These are phyloP conservation scores for Hibiscus tridactylites DNA, from an alignment of 345 rosid genomes.

Conservation along the genomic window DNA sequence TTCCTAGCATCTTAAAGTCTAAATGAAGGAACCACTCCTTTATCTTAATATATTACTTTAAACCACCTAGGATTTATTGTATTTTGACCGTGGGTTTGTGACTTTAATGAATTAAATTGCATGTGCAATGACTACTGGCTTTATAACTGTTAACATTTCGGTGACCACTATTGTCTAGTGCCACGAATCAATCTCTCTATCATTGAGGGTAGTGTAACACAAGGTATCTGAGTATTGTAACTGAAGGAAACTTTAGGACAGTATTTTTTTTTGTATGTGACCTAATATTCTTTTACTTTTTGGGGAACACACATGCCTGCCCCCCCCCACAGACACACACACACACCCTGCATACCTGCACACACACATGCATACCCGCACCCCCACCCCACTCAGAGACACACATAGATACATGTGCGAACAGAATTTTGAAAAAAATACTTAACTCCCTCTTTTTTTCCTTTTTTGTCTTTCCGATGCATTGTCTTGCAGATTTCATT, in stretches of 20 bases:
- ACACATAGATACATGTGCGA: too few species aligned
- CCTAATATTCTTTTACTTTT: background rate
- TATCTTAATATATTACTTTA: background rate
- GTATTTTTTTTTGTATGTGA: background rate
- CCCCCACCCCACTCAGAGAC: too few species aligned
- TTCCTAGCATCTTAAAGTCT: background rate
- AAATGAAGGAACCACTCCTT: background rate
- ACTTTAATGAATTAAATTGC: background rate
- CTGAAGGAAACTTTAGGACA: slow-evolving; percentile 3
- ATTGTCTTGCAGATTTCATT: slow-evolving; percentile 49
- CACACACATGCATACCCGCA: too few species aligned
- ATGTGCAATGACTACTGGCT: background rate
- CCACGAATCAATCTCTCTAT: background rate
- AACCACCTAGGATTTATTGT: background rate
- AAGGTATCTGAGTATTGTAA: background rate
- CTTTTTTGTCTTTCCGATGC: background rate
- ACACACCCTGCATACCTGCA: too few species aligned
- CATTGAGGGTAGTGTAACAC: background rate
- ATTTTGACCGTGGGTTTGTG: background rate
- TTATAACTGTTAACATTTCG: background rate
- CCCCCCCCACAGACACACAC: too few species aligned
- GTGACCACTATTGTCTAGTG: background rate
- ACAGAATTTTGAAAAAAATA: background rate
- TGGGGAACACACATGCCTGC: too few species aligned
- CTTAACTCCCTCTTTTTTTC: background rate